These are phyloP conservation scores for Grosmannia serpens DNA, from an alignment of 2,329 filamentous ascomycete genomes.

Conservation along the genomic window DNA sequence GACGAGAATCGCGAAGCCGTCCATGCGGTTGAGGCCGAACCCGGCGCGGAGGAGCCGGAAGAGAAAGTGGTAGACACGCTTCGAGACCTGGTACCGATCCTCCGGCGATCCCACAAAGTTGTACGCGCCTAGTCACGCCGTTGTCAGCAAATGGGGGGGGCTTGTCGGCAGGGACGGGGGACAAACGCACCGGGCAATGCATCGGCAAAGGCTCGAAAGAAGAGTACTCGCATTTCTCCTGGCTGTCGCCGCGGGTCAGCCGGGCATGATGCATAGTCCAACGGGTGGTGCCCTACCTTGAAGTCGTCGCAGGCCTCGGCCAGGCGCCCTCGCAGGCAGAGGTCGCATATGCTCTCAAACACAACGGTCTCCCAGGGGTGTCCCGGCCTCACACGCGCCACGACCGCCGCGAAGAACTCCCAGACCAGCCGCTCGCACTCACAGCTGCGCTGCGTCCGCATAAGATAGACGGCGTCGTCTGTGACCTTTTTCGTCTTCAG, in stretches of 20 bases:
- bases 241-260: background rate
- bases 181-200: too few relatives aligned
- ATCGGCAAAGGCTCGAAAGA: too few relatives aligned
- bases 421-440: background rate
- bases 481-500: background rate
- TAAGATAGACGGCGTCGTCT: background rate
- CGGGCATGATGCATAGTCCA: background rate
- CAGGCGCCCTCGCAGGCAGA: background rate
- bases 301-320: too few relatives aligned
- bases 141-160: too few relatives aligned
- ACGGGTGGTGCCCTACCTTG: too few relatives aligned
- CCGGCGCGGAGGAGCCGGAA: background rate
- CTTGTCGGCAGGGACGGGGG: too few relatives aligned
- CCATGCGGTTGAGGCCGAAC: too few relatives aligned
- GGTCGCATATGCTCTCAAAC: background rate
- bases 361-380: background rate
- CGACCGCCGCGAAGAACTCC: background rate
- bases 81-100: background rate
- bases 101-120: too few relatives aligned
- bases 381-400: background rate
- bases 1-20: background rate
- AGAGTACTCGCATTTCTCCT: too few relatives aligned
- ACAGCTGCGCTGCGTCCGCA: too few relatives aligned
- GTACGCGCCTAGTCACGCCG: background rate
- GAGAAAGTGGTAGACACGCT: background rate